Conservation (phyloP, 352 stramenopile genomes). For the Pythium aphanidermatum region DNA sequence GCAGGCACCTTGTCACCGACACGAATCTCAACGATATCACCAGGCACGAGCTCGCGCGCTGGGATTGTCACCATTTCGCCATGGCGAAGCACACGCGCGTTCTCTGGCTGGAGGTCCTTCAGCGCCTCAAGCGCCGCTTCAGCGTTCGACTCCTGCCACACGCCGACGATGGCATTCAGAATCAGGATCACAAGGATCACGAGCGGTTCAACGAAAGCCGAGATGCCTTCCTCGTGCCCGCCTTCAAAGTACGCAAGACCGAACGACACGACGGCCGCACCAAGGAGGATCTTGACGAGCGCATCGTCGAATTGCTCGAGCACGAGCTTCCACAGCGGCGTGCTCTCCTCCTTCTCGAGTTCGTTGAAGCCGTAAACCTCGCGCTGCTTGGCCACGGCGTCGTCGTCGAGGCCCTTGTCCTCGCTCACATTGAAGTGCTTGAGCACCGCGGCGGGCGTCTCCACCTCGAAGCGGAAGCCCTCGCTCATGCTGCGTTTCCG, state of each 20-base stretch:
- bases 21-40: conserved; percentile 95
- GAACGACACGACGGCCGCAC: conserved; percentile 93
- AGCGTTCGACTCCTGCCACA: conserved; percentile 95
- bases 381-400: conserved; percentile 51
- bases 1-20: conserved; percentile 98
- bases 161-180: conserved; percentile 95
- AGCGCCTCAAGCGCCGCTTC: conserved; percentile 92
- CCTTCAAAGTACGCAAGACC: conserved; percentile 91
- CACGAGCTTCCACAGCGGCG: conserved; percentile 92
- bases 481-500: conserved; percentile 5
- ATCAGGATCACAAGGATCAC: conserved; percentile 97
- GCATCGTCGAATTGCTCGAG: conserved; percentile 99
- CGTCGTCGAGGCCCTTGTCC: conserved; percentile 39
- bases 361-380: conserved; percentile 78
- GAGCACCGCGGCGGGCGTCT: conserved; percentile 71
- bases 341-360: conserved; percentile 86
- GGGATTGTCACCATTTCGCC: conserved; percentile 81
- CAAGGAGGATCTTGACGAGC: conserved; percentile 97
- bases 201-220: conserved; percentile 94
- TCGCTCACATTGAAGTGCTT: conserved; percentile 72
- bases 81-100: conserved; percentile 84
- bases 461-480: conserved; percentile 42
- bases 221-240: conserved; percentile 75
- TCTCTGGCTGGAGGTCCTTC: conserved; percentile 94
- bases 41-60: conserved; percentile 92